Base-by-base conservation (phyloP, 768 basidiomycete species). In the Crassisporium funariophilum region DNA sequence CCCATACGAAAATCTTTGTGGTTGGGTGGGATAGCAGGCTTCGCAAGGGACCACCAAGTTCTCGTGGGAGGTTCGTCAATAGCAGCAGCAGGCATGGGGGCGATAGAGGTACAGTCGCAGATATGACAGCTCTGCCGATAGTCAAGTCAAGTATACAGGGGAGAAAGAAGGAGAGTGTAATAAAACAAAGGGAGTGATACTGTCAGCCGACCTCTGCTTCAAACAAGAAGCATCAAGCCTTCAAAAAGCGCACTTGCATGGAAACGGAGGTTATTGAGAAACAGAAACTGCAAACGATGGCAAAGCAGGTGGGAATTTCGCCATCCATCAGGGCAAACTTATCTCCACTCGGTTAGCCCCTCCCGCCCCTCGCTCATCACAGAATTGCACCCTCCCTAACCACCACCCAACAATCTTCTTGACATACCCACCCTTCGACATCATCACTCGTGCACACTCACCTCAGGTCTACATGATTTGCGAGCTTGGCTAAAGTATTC, bases 31-130 rank as follows among this genome's bases (percentile, higher is more conserved):
- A 7, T 29, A 29, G 27, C 7, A 27, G 65, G 41, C 49, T 61
- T 65, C 54, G 71, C 60, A 41, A 69, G 59, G 31, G 73, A 64
- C 77, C 77, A 79, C 76, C 78, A 77, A 39, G 66, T 70, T 43
- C 70, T 65, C 16, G 72, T 58, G 43, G 70, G 60, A 47, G 64
- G 53, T 57, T 55, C 41, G 59, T 51, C 40, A 64, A 57, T 25
- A 64, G 58, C 39, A 67, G 65, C 53, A 44, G 66, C 65, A 49
- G 66, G 61, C 71, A 74, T 74, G 39, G 39, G 25, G 41, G n/a
- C n/a, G n/a, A n/a, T n/a, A n/a, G n/a, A n/a, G n/a, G n/a, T n/a
- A n/a, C n/a, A n/a, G n/a, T n/a, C n/a, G n/a, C n/a, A n/a, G n/a
- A n/a, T n/a, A n/a, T n/a, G n/a, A n/a, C n/a, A n/a, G n/a, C n/a